Evolutionary conservation across 805 yeast species (phyloP), one percentile per base, ranked within the genome.

Genomic region (Nakazawaea holstii): DNA sequence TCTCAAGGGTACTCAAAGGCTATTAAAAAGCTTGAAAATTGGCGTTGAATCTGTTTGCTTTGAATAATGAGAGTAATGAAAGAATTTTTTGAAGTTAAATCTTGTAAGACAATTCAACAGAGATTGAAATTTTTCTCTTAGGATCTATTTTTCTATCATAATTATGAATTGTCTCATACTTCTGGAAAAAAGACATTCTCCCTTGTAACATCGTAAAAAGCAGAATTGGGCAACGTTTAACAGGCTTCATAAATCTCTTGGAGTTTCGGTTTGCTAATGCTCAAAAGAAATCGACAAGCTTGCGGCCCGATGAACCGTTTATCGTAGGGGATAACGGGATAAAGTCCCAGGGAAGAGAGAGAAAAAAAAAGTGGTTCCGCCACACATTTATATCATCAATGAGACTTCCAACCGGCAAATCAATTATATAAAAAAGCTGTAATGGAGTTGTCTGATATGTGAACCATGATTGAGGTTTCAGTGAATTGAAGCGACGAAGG

Each of bases 1-100:
- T 70, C 78, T 10, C 70, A 75, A 49, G 85, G 85, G 3, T 84
- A 81, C 52, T 70, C 73, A 8, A 77, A 76, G 59, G 87, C 90
- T 0, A 55, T 67, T 11, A 58, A 58, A 35, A 60, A 70, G 49
- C 50, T 74, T 41, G 65, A 62, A 28, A 39, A 28, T 1, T 39
- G 42, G 42, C 17, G 39, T 9, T 17, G 13, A 17, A 30, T 30
- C 6, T 30, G 24, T 20, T 20, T n/a, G n/a, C n/a, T n/a, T n/a
- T n/a, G n/a, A n/a, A n/a, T n/a, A n/a, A n/a, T n/a, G n/a, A n/a
- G n/a, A n/a, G 5, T 20, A 20, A 20, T 20, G 24, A 20, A 20
- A 20, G 24, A 20, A 20, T 20, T 5, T 20, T n/a, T 20, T 20
- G 5, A 20, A 20, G 24, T 20, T 20, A 3, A 3, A 20, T 20